Evolutionary conservation across 148 eudicot genomes (phyloP).

Genomic region (Cornus suecica): DNA sequence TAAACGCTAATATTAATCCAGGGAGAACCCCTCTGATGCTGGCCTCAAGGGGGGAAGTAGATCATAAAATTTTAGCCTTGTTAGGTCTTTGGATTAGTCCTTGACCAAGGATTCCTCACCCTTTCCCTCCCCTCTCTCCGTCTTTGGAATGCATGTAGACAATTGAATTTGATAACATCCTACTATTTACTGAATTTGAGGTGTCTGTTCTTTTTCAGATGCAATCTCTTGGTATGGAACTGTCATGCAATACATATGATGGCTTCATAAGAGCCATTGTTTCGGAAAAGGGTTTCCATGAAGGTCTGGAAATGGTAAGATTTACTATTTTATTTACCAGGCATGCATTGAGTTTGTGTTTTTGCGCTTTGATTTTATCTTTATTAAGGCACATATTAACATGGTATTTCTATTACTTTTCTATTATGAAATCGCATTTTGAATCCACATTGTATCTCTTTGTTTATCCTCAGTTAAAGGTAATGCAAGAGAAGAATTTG

Average conservation of each 20-base stretch:
- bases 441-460: background rate
- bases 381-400: background rate
- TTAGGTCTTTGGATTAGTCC: too few relatives aligned
- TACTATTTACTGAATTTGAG: conserved; percentile 20
- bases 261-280: conserved; percentile 68
- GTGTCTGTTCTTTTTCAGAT: conserved; percentile 47
- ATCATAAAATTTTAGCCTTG: too few relatives aligned
- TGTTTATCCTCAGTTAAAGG: conserved; percentile 51
- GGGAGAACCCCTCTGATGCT: too few relatives aligned
- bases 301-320: conserved; percentile 62
- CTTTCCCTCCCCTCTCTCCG: background rate
- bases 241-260: conserved; percentile 51
- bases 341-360: background rate
- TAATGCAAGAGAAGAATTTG: conserved; percentile 54
- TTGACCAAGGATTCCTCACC: too few relatives aligned
- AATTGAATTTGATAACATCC: background rate
- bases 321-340: background rate
- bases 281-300: conserved; percentile 32
- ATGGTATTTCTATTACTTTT: background rate
- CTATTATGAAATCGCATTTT: background rate
- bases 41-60: too few relatives aligned
- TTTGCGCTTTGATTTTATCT: background rate
- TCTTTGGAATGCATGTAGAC: background rate
- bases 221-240: conserved; percentile 82
- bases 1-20: too few relatives aligned